A percentile compares a stretch with the other conserved stretches of the same genome.
phyloP scores from a whole-genome alignment of 805 yeast genomes.

The Kluyveromyces siamensis region DNA sequence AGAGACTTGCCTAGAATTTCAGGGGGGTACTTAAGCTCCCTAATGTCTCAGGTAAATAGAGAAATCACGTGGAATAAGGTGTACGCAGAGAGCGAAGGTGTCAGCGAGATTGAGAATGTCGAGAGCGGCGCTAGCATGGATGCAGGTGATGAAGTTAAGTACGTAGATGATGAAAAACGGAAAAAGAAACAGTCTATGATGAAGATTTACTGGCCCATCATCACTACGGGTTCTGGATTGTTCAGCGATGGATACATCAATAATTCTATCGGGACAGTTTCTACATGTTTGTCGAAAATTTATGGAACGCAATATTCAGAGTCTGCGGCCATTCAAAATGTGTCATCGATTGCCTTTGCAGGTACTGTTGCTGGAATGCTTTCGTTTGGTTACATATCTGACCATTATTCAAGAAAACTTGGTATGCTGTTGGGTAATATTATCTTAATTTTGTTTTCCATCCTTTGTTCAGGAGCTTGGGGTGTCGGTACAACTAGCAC shows the following conservation, averaged over 20 bases:
- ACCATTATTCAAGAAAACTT: conserved; percentile 66
- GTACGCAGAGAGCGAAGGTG: conserved; percentile 11
- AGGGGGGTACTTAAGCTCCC: conserved; percentile 31
- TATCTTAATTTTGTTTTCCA: conserved; percentile 67
- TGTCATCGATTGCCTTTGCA: conserved; percentile 80
- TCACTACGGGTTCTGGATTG: conserved; percentile 85
- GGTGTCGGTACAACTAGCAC: conserved; percentile 51
- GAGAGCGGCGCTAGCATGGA: conserved; percentile 12
- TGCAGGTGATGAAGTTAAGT: not conserved
- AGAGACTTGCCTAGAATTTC: conserved; percentile 45
- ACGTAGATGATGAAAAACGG: not conserved
- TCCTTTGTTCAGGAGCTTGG: conserved; percentile 81
- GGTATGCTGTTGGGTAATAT: conserved; percentile 78
- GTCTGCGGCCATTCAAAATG: conserved; percentile 68
- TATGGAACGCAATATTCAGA: conserved; percentile 55
- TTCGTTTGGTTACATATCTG: conserved; percentile 71
- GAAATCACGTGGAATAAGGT: conserved; percentile 36
- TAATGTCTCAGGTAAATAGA: conserved; percentile 33
- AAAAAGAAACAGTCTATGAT: not conserved
- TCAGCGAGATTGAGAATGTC: conserved; percentile 22
- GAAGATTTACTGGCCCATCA: conserved; percentile 51
- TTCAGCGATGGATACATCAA: conserved; percentile 92
- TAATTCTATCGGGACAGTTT: conserved; percentile 71
- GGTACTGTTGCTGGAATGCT: conserved; percentile 89
- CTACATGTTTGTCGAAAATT: conserved; percentile 55